These are phyloP conservation scores for Glonium stellatum DNA, from an alignment of 495 filamentous ascomycete genomes.

Conservation along the genomic window DNA sequence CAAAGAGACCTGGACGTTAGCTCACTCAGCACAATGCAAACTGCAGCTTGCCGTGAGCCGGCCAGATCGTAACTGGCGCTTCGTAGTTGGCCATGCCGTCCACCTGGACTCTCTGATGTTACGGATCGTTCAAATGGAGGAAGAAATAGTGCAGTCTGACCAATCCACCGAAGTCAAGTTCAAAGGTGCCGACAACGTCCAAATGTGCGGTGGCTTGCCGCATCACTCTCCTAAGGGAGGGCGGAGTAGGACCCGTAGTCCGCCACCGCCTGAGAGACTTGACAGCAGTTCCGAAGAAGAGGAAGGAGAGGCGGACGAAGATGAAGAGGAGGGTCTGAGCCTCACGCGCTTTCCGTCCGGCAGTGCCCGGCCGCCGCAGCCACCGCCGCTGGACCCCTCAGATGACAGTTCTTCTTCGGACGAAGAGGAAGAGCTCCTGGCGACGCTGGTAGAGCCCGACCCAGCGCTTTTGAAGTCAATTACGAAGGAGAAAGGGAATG, in stretches of 20 bases:
- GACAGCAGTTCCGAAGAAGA: background rate
- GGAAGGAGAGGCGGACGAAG: constrained; percentile 12
- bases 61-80: constrained; percentile 28
- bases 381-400: constrained; percentile 20
- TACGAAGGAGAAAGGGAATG: constrained; percentile 17
- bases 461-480: constrained; percentile 15
- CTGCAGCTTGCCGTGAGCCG: constrained; percentile 23
- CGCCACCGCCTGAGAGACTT: background rate
- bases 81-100: constrained; percentile 27
- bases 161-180: constrained; percentile 20
- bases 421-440: constrained; percentile 15
- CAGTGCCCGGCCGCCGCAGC: background rate
- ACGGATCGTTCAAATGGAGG: constrained; percentile 29
- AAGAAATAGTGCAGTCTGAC: constrained; percentile 18
- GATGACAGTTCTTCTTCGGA: constrained; percentile 13
- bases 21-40: constrained; percentile 27
- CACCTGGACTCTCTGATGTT: constrained; percentile 24
- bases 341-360: constrained; percentile 24
- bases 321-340: constrained; percentile 16
- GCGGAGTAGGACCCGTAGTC: background rate
- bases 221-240: background rate
- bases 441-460: constrained; percentile 21
- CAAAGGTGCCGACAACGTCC: constrained; percentile 18
- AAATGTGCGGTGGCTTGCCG: background rate
- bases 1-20: constrained; percentile 23